Base-by-base conservation (phyloP, 2,329 filamentous ascomycete genomes). In the Fonsecaea nubica region DNA sequence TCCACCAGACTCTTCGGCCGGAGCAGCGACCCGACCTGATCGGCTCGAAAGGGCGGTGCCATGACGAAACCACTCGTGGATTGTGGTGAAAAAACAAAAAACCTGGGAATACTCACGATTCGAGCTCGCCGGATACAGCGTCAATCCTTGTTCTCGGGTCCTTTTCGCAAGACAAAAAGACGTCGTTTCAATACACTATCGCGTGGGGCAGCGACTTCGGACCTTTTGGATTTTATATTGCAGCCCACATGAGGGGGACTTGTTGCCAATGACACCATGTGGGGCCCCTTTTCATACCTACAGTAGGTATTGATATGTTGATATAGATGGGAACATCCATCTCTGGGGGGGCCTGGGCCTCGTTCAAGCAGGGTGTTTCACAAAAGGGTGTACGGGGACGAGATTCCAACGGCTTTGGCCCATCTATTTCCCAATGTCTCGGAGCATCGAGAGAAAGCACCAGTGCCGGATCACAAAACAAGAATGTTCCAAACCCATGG, bases 11-110 rank as follows among this genome's bases (percentile, higher is more conserved):
- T 64, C 15, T 68, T 60, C 0, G 74, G 72, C 9, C 73, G 69
- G 15, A 75, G 66, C 1, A 75, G 66, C 18, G 74, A 75, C 10
- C 73, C 74, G 15, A 75, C 66, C 21, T 75, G 74, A 48, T 75
- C 73, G 21, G 73, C 76, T 21, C 69, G 67, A 50, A 74, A 74
- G 1, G 67, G 62, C 30, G 69, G 69, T 56, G 67, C 57, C 67
- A 69, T 66, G 45, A 21, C 10, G 21, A 7, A 13, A 32, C 2
- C 18, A 13, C 25, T 30, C 45, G 45, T 30, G 18, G 45, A 50
- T 50, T 32, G 6, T 32, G 30, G 6, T 32, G 4, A 4, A 32
- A 6, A 32, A 4, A 32, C 1, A 32, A 2, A 25, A 50, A 5
- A 2, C 18, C 12, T 25, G 15, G 2, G 45, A 25, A 12, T 30